A percentile compares a stretch with the other conserved stretches of the same genome.
Evolutionary conservation across 495 filamentous ascomycete species (phyloP).

Genomic region (Collariella sp.): DNA sequence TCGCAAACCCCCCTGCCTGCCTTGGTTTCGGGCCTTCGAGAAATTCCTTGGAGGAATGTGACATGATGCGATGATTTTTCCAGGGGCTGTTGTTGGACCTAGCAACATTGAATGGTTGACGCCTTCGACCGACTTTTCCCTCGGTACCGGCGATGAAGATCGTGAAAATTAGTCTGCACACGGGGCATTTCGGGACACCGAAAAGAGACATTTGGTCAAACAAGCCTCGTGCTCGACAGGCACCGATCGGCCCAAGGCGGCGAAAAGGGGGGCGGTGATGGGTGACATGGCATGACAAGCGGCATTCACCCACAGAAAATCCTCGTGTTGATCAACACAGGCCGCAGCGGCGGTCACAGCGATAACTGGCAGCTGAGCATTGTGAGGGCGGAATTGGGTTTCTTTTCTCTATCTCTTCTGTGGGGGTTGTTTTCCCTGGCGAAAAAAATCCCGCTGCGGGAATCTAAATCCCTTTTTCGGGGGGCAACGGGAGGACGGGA

Average conservation of each 20-base stretch:
- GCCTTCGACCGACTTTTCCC: no score
- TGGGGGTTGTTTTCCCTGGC: not conserved
- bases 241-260: not conserved
- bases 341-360: not conserved
- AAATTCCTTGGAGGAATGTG: no score
- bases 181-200: no score
- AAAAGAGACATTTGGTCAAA: no score
- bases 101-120: no score
- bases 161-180: no score
- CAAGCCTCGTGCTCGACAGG: not conserved
- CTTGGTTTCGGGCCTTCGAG: no score
- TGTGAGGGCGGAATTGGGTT: slow-evolving; percentile 1
- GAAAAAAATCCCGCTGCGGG: slow-evolving; percentile 9
- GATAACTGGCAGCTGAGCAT: not conserved
- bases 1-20: no score
- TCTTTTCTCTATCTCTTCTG: not conserved
- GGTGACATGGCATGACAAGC: not conserved
- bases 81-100: no score
- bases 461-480: slow-evolving; percentile 1
- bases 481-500: not conserved
- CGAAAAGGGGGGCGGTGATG: not conserved
- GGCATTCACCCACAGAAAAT: not conserved
- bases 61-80: no score
- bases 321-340: not conserved
- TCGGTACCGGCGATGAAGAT: no score